Base-by-base conservation (phyloP, 805 yeast genomes). In the Kurtzmaniella cleridarum region DNA sequence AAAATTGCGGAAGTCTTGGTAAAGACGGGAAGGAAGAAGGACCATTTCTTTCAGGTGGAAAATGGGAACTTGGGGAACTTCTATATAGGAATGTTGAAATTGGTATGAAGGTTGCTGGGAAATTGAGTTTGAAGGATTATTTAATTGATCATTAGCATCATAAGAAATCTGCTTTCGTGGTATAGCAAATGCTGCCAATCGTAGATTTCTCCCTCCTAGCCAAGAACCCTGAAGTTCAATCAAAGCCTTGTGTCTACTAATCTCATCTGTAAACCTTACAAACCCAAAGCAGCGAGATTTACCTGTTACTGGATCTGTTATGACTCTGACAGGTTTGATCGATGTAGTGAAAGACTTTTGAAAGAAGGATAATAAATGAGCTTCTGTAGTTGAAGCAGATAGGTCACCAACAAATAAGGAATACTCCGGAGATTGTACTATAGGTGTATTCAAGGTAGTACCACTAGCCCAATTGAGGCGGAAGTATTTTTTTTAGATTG, bases 391-490 rank as follows among this genome's bases (percentile, higher is more conserved):
- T 1, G 78, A 71, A 1, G 91, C 87, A 2, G 88, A 75, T 43
- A 84, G 66, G 57, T 84, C 93, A 28, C 95, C 95, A n/a, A 84
- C 91, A 59, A 84, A 84, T 38, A 84, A 60, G 0, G 91, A 82
- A 54, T 59, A 84, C 58, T 84, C 93, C 0, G 90, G 90, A 8
- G 84, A 73, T 49, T 79, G 83, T 6, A 84, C 78, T 35, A 83
- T 76, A 35, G 84, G 84, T 3, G 89, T 79, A 30, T 75, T 65
- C 43, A 84, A 63, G 10, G 91, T 84, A 8, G 91, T 91, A 12
- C 88, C 89, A 23, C 83, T 74, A 1, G 95, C 93, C 95, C 95
- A 84, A 53, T 84, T 84, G 45, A 84, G 71, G 50, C 91, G 70
- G 55, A 84, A 84, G 29, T 75, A 66, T 60, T 85, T 78, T 20